Base-by-base conservation (phyloP, 257 asterid genomes). In the Echites panduratus region DNA sequence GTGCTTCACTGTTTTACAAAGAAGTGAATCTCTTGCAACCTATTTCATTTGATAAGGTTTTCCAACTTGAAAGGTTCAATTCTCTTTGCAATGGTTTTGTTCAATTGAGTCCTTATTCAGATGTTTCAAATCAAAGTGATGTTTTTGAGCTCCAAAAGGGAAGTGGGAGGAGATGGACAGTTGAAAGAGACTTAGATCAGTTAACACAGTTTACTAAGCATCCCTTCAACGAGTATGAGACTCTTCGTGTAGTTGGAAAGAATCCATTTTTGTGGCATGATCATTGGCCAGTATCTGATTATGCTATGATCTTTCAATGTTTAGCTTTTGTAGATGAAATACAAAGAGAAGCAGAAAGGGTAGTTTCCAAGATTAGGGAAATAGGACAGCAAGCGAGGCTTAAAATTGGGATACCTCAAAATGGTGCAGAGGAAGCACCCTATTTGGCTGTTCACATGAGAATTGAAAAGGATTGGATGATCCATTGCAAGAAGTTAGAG, bases 261-360 rank as follows among this genome's bases (percentile, higher is more conserved):
- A 94, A 91, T 75, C 97, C 98, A 1, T 94, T 93, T 65, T 22
- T 94, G 77, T 94, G 98, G 98, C 96, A 87, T 14, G 98, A 94
- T 63, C 98, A 94, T 59, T 94, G 98, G 98, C 90, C 97, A 0
- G 85, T 83, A 73, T 85, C 79, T 77, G 96, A 94, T 81, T 94
- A 94, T 16, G 97, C 97, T 0, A 88, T 74, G 86, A 77, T 94
- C 69, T 91, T 91, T 1, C 84, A 87, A 73, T 91, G 97, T 86
- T 83, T 94, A 70, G 93, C 78, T 45, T 84, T 87, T 66, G 91
- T 82, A 26, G 96, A 91, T 61, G 87, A 89, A 75, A 85, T 91
- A 77, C 84, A 88, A 0, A 78, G 19, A 65, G 95, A 94, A 83
- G 96, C 97, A 12, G 95, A 91, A 71, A 86, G 80, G 79, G 96